Evolutionary conservation across 1,284 basidiomycete genomes (phyloP), one percentile per base, ranked within the genome.

Genomic region (Mycena citricolor): DNA sequence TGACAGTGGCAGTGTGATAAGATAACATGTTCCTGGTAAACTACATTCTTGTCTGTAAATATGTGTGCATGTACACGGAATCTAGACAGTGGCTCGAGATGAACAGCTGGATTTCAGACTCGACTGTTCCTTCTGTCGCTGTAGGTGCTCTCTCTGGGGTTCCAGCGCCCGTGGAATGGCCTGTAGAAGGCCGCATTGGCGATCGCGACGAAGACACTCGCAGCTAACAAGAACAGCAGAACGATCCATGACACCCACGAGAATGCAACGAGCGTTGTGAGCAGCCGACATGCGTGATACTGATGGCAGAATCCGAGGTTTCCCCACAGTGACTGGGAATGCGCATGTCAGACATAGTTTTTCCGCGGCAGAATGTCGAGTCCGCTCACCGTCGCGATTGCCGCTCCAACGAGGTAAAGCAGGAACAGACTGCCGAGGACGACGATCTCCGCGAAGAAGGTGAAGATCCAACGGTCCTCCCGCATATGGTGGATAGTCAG

Each of bases 211-310:
- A 49, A 46, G 4, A 52, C 14, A 16, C 51, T 52, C 28, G 43
- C 32, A 12, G 38, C 51, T 52, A 13, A 5, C 20, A 29, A 34
- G 21, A 22, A 35, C 4, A 42, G 14, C 29, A 54, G 7, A 12
- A 49, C 17, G n/a, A 48, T 49, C 52, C 52, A 54, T 21, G 48
- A 45, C 24, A 50, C 42, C 52, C 52, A 54, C 14, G 52, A 42
- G 14, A 54, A 49, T 6, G 52, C 52, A 8, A 54, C 5, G 34
- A 54, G 25, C 13, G 49, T 29, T 13, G 49, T 51, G n/a, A 54
- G 43, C 17, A 54, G 48, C 11, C 52, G 45, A 37, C 52, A 54
- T 4, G 49, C 40, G 14, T 25, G 49, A 39, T 46, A 54, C 22
- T 48, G 32, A 5, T 50, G 49, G 49, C 52, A 54, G 39, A 50